Base-by-base conservation (phyloP, 1,139 yeast species). In the Yamadazyma conglobata region DNA sequence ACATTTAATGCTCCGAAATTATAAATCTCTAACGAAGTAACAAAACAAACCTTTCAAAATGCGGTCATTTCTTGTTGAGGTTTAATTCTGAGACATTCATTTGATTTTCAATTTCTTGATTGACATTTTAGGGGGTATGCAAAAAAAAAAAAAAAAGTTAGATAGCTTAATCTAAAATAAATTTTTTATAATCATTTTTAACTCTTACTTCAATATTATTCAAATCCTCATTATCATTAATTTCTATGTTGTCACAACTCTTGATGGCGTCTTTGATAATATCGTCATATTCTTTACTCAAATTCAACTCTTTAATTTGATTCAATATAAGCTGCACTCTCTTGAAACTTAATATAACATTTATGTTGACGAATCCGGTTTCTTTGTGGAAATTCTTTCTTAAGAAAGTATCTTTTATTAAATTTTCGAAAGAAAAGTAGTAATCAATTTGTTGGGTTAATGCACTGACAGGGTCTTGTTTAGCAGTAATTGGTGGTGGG, bases 351-450 rank as follows among this genome's bases (percentile, higher is more conserved):
- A 87, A 79, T 44, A 87, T 69, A 36, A 79, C 70, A 6, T 56
- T 49, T 42, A 87, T 60, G 21, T 79, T 75, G 33, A 87, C 73
- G 71, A 80, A 80, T 19, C 96, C 96, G 8, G 38, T 19, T 38
- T 77, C 69, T 10, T 43, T 33, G 58, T 81, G 79, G 95, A 87
- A 86, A 49, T 81, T 85, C 46, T 77, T 75, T 56, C 95, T 76
- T 53, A 87, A 66, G 54, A 60, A 86, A 37, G 83, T 64, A 56
- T 87, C 96, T 60, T 85, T 83, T 47, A 85, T 70, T 57, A 91
- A 70, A 60, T 91, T 91, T 48, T 88, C 95, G 34, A 81, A 71
- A 16, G 93, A 81, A 58, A 91, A 83, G 58, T 91, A 91, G 64
- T 89, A 91, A 53, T 86, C 91, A 37, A 88, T 65, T 66, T 88